A percentile compares a stretch with the other conserved stretches of the same genome.
These are phyloP conservation scores for Vanrija sp. DNA, from an alignment of 1,284 basidiomycete species.

Conservation along the genomic window DNA sequence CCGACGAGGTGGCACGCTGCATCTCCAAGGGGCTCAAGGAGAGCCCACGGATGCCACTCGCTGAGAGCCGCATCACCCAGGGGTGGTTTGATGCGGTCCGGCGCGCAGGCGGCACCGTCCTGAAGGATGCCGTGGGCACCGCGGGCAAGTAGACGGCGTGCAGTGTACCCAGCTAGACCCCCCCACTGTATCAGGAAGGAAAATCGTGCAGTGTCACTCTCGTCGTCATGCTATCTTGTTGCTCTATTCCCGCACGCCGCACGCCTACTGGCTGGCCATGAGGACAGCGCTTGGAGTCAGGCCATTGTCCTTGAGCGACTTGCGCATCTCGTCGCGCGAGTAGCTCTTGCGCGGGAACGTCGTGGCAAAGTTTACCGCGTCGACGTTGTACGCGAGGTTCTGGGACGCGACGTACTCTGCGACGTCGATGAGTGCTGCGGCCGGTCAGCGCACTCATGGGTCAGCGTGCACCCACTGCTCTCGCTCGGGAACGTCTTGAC, in stretches of 20 bases:
- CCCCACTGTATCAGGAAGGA: too few species aligned
- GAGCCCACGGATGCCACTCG: constrained; percentile 67
- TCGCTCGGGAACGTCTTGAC: constrained; percentile 76
- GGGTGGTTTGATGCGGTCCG: constrained; percentile 73
- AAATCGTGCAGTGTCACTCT: too few species aligned
- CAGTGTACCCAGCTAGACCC: too few species aligned
- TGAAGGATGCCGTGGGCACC: constrained; percentile 30
- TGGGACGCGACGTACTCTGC: constrained; percentile 81
- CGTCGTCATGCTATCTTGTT: too few species aligned
- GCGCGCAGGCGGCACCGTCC: constrained; percentile 32
- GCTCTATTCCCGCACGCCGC: too few species aligned
- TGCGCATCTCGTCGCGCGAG: constrained; percentile 40
- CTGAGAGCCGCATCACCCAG: constrained; percentile 74
- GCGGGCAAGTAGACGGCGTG: constrained; percentile 29
- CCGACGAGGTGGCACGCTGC: constrained; percentile 70
- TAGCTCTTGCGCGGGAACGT: constrained; percentile 69
- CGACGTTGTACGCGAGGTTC: constrained; percentile 63
- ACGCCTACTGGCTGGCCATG: constrained; percentile 25
- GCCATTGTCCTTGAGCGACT: constrained; percentile 47
- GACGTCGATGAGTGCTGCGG: constrained; percentile 68
- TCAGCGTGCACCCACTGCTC: constrained; percentile 57
- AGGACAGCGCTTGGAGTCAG: constrained; percentile 49
- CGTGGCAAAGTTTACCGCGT: constrained; percentile 68
- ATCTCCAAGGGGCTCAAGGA: constrained; percentile 70
- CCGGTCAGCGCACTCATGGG: neutral